Conservation (phyloP, 192 early-diverging fungal genomes). For the Linnemannia exigua region DNA sequence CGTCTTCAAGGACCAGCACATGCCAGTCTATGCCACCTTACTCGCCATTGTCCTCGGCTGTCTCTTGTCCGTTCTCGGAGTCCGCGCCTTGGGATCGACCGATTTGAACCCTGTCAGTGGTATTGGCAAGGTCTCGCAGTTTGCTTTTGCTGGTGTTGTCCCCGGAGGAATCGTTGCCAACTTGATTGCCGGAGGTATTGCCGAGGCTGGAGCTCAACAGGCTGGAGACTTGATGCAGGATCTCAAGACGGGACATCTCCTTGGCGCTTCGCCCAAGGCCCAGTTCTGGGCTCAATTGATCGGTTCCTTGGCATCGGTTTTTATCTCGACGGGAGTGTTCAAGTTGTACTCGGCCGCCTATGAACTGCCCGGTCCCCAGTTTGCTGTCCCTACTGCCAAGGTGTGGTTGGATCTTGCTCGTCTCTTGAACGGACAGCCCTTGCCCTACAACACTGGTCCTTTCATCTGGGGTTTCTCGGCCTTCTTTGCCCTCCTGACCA, state of each 20-base stretch:
- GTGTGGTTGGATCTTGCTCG: constrained; percentile 87
- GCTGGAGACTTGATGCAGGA: constrained; percentile 78
- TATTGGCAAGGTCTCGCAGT: constrained; percentile 89
- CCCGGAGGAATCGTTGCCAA: constrained; percentile 81
- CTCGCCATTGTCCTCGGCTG: constrained; percentile 82
- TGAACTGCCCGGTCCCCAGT: constrained; percentile 76
- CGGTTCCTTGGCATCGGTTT: constrained; percentile 80
- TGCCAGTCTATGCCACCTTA: constrained; percentile 76
- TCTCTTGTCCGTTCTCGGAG: constrained; percentile 83
- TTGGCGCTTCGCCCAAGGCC: constrained; percentile 86
- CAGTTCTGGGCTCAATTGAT: constrained; percentile 90
- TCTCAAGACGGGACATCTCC: constrained; percentile 90
- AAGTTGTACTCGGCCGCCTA: constrained; percentile 76
- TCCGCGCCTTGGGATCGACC: constrained; percentile 85
- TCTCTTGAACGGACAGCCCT: constrained; percentile 78
- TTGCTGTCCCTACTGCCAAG: constrained; percentile 81
- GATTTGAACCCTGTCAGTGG: constrained; percentile 89
- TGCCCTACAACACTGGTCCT: constrained; percentile 73
- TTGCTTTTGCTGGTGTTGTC: constrained; percentile 84
- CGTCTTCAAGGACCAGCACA: constrained; percentile 69
- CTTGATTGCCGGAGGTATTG: constrained; percentile 83
- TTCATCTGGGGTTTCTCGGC: constrained; percentile 71
- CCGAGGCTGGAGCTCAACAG: constrained; percentile 74
- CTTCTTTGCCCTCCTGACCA: constrained; percentile 68
- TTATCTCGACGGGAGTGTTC: constrained; percentile 78